Evolutionary conservation across 495 filamentous ascomycete species (phyloP), one percentile per base, ranked within the genome.

Genomic region (Lichenothelia convexa): DNA sequence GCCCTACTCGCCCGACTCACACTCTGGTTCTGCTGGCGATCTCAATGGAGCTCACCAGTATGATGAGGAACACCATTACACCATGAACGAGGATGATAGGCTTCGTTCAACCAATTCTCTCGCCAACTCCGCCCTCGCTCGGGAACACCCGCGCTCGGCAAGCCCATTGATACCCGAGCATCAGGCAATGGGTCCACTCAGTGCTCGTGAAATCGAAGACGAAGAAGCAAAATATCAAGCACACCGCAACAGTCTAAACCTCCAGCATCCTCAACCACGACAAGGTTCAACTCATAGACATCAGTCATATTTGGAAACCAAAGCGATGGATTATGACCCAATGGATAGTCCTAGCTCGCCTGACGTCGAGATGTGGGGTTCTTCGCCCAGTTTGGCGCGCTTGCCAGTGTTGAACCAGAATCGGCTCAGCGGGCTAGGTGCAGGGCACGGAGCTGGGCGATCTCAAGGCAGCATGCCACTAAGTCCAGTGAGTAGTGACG

Each of bases 141-240:
- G 67, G 24, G 61, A 64, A 33, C 23, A 50, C 26, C 41, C 55
- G 8, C 48, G 69, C 3, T 67, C 71, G 18, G 64, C 71, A 1
- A 75, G 70, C 0, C 73, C 75, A 2, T 52, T 79, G 20, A 63
- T 78, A 15, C 75, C 73, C 5, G 53, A 53, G 5, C 40, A 46
- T 11, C 45, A 45, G 15, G 11, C 35, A 9, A 34, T 43, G 7
- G 17, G 17, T 5, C 32, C 3, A 16, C 19, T 12, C 20, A 36
- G 43, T 7, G 36, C 40, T n/a, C 29, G 35, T 11, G 65, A 69
- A 30, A 51, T 71, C 44, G 58, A 67, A 13, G 80, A 82, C 17
- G 85, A 93, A 49, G 76, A 82, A 39, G 82, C 85, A 21, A 91
- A 92, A 52, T 93, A 93, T 52, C 74, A 80, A 48, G 82, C 81